Evolutionary conservation across 2,329 filamentous ascomycete species (phyloP), one percentile per base, ranked within the genome.

Genomic region (Neoarthrinium moseri): DNA sequence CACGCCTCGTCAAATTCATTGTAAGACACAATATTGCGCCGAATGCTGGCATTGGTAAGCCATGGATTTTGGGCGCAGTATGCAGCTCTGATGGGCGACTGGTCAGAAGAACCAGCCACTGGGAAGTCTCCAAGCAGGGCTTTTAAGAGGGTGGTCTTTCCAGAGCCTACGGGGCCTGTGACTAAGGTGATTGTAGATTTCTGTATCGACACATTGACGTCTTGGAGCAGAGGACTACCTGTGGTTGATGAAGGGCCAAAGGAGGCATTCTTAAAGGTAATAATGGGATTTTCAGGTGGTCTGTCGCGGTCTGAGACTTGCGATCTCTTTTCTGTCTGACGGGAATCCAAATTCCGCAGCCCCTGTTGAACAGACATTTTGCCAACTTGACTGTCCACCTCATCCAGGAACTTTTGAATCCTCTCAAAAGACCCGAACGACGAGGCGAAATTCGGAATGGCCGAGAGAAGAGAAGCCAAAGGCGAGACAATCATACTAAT

Each of bases 41-140:
- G 48, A 15, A 55, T 45, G 26, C 49, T 43, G 32, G 38, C 49
- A 27, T 49, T 49, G 21, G 20, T 21, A 15, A 51, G 18, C 52
- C 52, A 54, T 10, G 50, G 50, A 12, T 36, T 47, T 24, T 54
- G 52, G 20, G 49, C 48, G 40, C 52, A 54, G 36, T 49, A 54
- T 10, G 50, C 48, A 35, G 32, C 45, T 72, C 70, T 0, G 29
- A 61, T 27, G 4, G 96, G 90, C 61, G 8, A 18, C 55, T 92
- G 86, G 61, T 88, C 91, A 15, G 29, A 23, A n/a, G 55, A 55
- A 8, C 48, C 21, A 4, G 35, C 30, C 22, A 50, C 7, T 26
- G 7, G 8, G 8, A 45, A 43, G 47, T 55, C 37, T 35, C 54
- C 30, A 0, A 72, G 51, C 0, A 74, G 53, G 0, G 62, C 60